These are phyloP conservation scores for Mucor racemosus DNA, from an alignment of 371 early-diverging fungal species.

Conservation along the genomic window DNA sequence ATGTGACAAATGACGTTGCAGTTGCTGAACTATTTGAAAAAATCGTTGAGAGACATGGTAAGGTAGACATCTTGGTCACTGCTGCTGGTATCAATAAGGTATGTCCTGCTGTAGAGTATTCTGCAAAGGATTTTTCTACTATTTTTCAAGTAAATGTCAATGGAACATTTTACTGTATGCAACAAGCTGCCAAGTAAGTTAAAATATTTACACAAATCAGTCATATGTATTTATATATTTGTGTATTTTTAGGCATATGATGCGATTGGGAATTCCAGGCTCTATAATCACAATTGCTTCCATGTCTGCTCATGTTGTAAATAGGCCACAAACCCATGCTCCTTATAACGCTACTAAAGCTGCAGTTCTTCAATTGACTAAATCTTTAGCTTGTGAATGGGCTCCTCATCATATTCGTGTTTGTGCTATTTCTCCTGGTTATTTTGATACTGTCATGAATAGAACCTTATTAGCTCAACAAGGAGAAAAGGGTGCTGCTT, in stretches of 20 bases:
- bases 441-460: conserved; percentile 49
- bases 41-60: conserved; percentile 69
- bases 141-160: conserved; percentile 37
- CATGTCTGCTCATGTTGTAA: conserved; percentile 49
- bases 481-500: conserved; percentile 34
- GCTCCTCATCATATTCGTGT: conserved; percentile 54
- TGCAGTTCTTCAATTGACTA: conserved; percentile 47
- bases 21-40: conserved; percentile 80
- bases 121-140: conserved; percentile 20
- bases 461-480: conserved; percentile 33
- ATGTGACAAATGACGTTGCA: conserved; percentile 71
- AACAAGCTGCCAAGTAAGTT: conserved; percentile 39
- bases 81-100: conserved; percentile 79
- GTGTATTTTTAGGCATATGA: conserved; percentile 37
- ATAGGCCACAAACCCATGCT: conserved; percentile 43
- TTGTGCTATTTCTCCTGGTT: conserved; percentile 44
- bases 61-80: conserved; percentile 93
- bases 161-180: conserved; percentile 37
- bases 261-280: conserved; percentile 29
- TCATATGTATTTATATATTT: neutral
- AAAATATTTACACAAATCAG: neutral
- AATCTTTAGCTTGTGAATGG: conserved; percentile 51
- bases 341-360: conserved; percentile 55
- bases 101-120: conserved; percentile 28
- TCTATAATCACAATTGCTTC: conserved; percentile 51